A percentile compares a stretch with the other conserved stretches of the same genome.
Conservation (phyloP, 108 stramenopile species). For the Epithemia pelagica region DNA sequence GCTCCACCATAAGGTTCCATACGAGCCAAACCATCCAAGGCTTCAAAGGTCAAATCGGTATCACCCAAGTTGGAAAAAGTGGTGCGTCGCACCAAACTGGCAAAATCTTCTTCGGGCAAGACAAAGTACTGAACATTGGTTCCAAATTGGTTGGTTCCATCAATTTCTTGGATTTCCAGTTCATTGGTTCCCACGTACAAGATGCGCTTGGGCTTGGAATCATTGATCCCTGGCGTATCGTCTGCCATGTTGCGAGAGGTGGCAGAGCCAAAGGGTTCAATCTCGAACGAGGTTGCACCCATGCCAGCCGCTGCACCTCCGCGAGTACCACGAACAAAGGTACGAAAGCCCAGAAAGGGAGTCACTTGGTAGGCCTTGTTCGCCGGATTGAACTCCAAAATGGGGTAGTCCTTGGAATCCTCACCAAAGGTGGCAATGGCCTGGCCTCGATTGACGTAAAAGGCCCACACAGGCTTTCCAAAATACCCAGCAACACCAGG, state of each 20-base stretch:
- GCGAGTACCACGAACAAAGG: constrained; percentile 79
- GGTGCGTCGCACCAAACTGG: constrained; percentile 72
- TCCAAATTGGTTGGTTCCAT: constrained; percentile 57
- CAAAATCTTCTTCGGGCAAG: constrained; percentile 86
- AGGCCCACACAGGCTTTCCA: constrained; percentile 89
- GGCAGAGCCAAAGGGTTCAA: constrained; percentile 68
- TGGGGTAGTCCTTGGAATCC: constrained; percentile 82
- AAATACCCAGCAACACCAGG: constrained; percentile 85
- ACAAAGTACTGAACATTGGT: constrained; percentile 84
- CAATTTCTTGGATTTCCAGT: constrained; percentile 81
- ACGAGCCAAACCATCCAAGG: constrained; percentile 85
- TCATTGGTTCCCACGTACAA: constrained; percentile 93
- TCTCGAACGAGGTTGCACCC: constrained; percentile 41
- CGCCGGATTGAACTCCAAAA: constrained; percentile 90
- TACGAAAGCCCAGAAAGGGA: constrained; percentile 88
- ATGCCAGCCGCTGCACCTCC: no score
- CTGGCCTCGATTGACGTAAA: constrained; percentile 96
- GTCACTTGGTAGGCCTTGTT: constrained; percentile 94
- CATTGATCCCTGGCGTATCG: constrained; percentile 34
- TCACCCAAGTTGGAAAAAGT: constrained; percentile 80
- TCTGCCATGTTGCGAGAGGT: constrained; percentile 51
- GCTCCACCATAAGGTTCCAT: constrained; percentile 82
- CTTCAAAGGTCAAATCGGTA: constrained; percentile 53
- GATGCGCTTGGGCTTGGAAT: constrained; percentile 65
- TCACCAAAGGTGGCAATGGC: constrained; percentile 83